phyloP scores from a whole-genome alignment of 176 grass and related monocot species.

The Elymus sibiricus region DNA sequence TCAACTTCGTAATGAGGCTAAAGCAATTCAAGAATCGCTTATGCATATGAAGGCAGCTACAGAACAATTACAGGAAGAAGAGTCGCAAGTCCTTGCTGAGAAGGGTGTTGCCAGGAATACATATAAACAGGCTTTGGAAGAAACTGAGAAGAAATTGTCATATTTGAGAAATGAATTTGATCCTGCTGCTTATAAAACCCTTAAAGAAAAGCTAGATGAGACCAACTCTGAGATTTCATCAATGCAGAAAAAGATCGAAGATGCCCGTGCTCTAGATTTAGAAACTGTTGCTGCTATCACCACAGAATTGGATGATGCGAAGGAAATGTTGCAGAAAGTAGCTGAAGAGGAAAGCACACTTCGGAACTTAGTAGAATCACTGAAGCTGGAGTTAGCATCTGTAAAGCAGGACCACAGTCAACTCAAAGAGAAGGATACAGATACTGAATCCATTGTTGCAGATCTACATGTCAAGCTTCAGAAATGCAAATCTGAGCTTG shows the following conservation, averaged over 20 bases:
- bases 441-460: conserved; percentile 67
- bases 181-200: conserved; percentile 51
- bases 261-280: conserved; percentile 56
- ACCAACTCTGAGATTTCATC: conserved; percentile 64
- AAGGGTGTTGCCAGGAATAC: conserved; percentile 66
- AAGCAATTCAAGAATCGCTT: conserved; percentile 64
- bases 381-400: conserved; percentile 70
- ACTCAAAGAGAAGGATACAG: conserved; percentile 83
- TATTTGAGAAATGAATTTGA: conserved; percentile 79
- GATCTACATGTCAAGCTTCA: conserved; percentile 87
- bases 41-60: conserved; percentile 77
- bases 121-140: conserved; percentile 74
- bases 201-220: conserved; percentile 63
- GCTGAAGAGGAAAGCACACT: conserved; percentile 72
- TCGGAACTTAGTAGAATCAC: conserved; percentile 59
- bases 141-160: conserved; percentile 68
- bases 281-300: conserved; percentile 60
- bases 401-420: conserved; percentile 75
- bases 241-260: conserved; percentile 83
- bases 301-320: conserved; percentile 81
- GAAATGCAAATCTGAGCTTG: conserved; percentile 93
- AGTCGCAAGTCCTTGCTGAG: conserved; percentile 63
- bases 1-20: conserved; percentile 68
- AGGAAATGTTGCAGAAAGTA: conserved; percentile 80
- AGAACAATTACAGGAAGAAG: conserved; percentile 76